Conservation (phyloP, 2,329 filamentous ascomycete genomes). For the Microdochium nivale region DNA sequence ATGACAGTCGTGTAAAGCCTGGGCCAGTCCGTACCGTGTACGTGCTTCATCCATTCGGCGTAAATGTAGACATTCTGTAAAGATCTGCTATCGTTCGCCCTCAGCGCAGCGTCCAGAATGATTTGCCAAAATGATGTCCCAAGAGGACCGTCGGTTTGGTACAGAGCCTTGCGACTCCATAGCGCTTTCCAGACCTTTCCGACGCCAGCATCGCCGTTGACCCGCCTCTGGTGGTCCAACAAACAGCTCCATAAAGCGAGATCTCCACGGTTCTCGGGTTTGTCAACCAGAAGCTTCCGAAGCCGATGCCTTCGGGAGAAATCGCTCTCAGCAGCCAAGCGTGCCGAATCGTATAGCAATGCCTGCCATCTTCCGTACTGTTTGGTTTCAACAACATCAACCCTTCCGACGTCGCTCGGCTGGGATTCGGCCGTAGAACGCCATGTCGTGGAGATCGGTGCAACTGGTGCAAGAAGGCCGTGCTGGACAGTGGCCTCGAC, state of each 20-base stretch:
- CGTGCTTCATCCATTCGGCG: constrained; percentile 31
- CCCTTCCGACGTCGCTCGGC: neutral
- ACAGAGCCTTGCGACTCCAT: constrained; percentile 21
- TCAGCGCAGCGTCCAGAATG: constrained; percentile 23
- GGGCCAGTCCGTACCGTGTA: constrained; percentile 36
- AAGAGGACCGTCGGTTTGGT: constrained; percentile 13
- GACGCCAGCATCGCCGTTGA: constrained; percentile 17
- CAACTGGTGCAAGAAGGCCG: neutral
- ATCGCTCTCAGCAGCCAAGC: constrained; percentile 20
- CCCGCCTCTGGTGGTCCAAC: constrained; percentile 19
- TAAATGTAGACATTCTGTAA: constrained; percentile 27
- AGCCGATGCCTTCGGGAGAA: constrained; percentile 11
- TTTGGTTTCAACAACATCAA: constrained; percentile 10
- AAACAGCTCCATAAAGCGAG: constrained; percentile 20
- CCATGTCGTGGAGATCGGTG: neutral
- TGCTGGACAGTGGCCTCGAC: neutral
- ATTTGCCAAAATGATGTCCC: constrained; percentile 18
- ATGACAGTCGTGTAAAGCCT: constrained; percentile 39
- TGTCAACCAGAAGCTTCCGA: constrained; percentile 15
- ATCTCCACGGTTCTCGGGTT: constrained; percentile 15
- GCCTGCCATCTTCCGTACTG: constrained; percentile 16
- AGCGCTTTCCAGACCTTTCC: constrained; percentile 18
- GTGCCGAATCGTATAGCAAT: constrained; percentile 13
- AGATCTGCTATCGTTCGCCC: constrained; percentile 16
- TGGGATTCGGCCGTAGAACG: neutral